Evolutionary conservation across 2,329 filamentous ascomycete genomes (phyloP), one percentile per base, ranked within the genome.

Genomic region (Pseudopyricularia javanii): DNA sequence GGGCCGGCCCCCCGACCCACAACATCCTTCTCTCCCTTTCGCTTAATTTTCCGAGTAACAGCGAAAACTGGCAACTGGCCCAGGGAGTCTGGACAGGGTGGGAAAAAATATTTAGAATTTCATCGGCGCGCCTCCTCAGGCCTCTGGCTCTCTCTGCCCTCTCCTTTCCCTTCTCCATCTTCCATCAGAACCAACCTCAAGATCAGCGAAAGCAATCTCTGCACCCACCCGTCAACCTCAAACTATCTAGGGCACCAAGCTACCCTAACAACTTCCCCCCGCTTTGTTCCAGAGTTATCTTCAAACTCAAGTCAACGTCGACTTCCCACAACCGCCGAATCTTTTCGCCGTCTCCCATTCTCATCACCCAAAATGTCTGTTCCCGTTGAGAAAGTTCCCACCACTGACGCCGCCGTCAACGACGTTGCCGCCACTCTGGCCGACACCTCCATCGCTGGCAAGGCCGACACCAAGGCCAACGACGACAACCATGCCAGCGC

Each of bases 401-500:
- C 40, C 60, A 62, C 64, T 68, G 72, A 80, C 73, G 77, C 79
- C 73, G 79, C 75, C 75, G 81, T 88, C 78, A 85, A 87, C 74
- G 83, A 86, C 79, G 80, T 86, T 79, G 83, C 86, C 76, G 77
- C 77, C 67, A 68, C 78, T 80, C 75, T 81, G 80, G 83, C 78
- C 78, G 85, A 86, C 76, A 82, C 83, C 68, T 79, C 80, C 72
- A 80, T 87, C 73, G 75, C 80, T 66, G 70, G 69, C 65, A 75
- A 75, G 70, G 61, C 67, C 61, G 71, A 72, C 67, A 74, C 77
- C 61, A 74, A 76, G 65, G 80, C 86, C 74, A 86, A 88, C 70
- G 90, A 95, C 73, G 90, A 91, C 72, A 90, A 93, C 69, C 85
- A 93, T 72, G 89, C 90, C 75, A 95, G 90, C 78, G 93, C 93